Base-by-base conservation (phyloP, 179 eudicot genomes). In the Heliamphora ciliata region DNA sequence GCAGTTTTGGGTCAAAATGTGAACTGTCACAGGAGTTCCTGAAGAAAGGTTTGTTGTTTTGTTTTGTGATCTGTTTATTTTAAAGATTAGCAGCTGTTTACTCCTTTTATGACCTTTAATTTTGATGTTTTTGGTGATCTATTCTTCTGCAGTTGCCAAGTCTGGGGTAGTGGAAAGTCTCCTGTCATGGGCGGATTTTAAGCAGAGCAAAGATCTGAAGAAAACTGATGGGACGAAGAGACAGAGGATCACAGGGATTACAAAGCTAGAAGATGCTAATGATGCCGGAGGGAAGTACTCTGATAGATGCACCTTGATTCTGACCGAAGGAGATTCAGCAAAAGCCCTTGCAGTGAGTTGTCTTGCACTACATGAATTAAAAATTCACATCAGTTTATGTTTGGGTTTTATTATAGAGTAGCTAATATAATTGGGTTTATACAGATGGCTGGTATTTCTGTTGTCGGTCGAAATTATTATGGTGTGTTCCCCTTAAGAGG, bases 251-350 rank as follows among this genome's bases (percentile, higher is more conserved):
- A 81, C 69, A 51, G 96, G 91, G 70, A 83, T 94, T 66, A 77
- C 90, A 47, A 95, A 95, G 84, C 88, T 94, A 48, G 96, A 90
- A 40, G 98, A 95, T 84, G 98, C 98, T 61, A 91, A 89, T 77
- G 89, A 88, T 70, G 98, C 98, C 56, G 97, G 97, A 74, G 90
- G 93, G 18, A 91, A 84, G 72, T 82, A 87, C 60, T 92, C 98
- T 65, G 90, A 89, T n/a, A 79, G 86, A 18, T 95, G 98, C 84
- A 95, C 98, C 63, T 87, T 95, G 85, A 95, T 95, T 85, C 88
- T 95, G 70, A 95, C 98, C 11, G 98, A 94, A 91, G 98, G 98
- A 87, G 98, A 95, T 87, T 95, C 98, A 7, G 98, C 98, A 13
- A 91, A 90, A 86, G 91, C 95, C 31, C 98, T 95, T 82, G 98